Percentiles rank a stretch among this genome's conserved stretches.
Conservation (phyloP, 2,329 filamentous ascomycete species). For the Fusarium equiseti region DNA sequence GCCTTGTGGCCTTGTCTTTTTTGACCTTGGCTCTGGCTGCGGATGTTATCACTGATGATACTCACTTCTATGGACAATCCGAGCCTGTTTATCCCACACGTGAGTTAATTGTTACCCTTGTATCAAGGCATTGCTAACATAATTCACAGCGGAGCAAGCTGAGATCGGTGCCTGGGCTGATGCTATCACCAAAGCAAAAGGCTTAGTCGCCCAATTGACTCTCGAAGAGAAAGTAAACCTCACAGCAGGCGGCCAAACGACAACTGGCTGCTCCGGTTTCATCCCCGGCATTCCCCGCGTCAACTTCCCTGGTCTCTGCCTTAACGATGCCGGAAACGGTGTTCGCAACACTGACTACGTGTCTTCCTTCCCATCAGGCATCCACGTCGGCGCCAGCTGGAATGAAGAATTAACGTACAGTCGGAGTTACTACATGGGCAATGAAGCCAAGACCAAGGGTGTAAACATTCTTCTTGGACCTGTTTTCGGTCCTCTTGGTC, state of each 20-base stretch:
- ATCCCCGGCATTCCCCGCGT: slow-evolving; percentile 8
- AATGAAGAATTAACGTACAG: slow-evolving; percentile 18
- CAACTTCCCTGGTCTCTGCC: slow-evolving; percentile 4
- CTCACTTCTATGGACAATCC: slow-evolving; percentile 15
- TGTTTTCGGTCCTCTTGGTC: slow-evolving; percentile 1
- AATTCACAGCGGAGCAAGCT: slow-evolving; percentile 8
- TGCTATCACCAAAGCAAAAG: slow-evolving; percentile 7
- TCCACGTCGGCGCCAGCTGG: slow-evolving; percentile 25
- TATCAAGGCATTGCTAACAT: too few relatives aligned
- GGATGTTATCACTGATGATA: slow-evolving; percentile 3
- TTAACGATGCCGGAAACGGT: slow-evolving; percentile 15
- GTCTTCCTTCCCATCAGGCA: slow-evolving; percentile 14
- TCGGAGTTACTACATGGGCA: slow-evolving; percentile 19
- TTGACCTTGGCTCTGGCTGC: background rate
- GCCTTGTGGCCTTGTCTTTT: slow-evolving; percentile 2
- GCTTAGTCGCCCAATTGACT: slow-evolving; percentile 3
- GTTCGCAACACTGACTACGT: slow-evolving; percentile 21
- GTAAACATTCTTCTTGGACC: slow-evolving; percentile 12
- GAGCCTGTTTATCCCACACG: slow-evolving; percentile 10
- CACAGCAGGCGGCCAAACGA: slow-evolving; percentile 8
- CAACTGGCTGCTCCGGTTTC: slow-evolving; percentile 13
- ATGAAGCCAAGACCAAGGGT: slow-evolving; percentile 14
- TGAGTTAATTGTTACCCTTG: too few relatives aligned
- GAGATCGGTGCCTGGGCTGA: slow-evolving; percentile 4
- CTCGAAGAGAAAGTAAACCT: slow-evolving; percentile 31